phyloP scores from a whole-genome alignment of 2,329 filamentous ascomycete species.

The Claviceps quebecensis region DNA sequence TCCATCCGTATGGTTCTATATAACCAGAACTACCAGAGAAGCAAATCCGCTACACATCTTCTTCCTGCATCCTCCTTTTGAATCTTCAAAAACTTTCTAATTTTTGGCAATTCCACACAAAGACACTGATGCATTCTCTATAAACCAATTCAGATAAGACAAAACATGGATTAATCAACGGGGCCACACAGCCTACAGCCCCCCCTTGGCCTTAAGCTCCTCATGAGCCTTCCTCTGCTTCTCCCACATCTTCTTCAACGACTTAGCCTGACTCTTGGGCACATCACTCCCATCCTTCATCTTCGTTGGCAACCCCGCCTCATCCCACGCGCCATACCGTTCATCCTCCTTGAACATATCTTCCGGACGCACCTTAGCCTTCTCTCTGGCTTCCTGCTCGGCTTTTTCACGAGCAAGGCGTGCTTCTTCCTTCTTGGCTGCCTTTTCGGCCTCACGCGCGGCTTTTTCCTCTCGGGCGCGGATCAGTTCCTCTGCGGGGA shows the following conservation, averaged over 20 bases:
- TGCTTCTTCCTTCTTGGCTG: slow-evolving; percentile 39
- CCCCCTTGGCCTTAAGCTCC: slow-evolving; percentile 22
- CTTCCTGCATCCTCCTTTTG: too few species aligned
- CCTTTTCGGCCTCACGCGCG: slow-evolving; percentile 47
- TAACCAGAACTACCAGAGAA: too few species aligned
- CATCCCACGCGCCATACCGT: slow-evolving; percentile 65
- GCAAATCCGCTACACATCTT: too few species aligned
- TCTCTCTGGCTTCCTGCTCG: slow-evolving; percentile 40
- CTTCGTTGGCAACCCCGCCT: slow-evolving; percentile 64
- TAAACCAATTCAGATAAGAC: not conserved
- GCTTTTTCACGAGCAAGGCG: slow-evolving; percentile 34
- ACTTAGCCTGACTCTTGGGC: slow-evolving; percentile 67
- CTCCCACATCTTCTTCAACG: slow-evolving; percentile 79
- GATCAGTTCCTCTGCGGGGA: slow-evolving; percentile 42
- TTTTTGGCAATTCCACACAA: too few species aligned
- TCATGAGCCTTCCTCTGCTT: slow-evolving; percentile 77
- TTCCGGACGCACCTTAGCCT: slow-evolving; percentile 39
- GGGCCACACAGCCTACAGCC: not conserved
- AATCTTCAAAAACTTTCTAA: too few species aligned
- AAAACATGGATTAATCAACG: not conserved
- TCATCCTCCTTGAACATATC: slow-evolving; percentile 45
- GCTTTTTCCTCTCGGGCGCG: slow-evolving; percentile 45
- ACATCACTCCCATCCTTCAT: slow-evolving; percentile 67
- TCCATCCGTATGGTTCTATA: too few species aligned
- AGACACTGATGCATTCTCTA: not conserved